Evolutionary conservation across 108 stramenopile genomes (phyloP).

Genomic region (Cyclostephanos invisitatus): DNA sequence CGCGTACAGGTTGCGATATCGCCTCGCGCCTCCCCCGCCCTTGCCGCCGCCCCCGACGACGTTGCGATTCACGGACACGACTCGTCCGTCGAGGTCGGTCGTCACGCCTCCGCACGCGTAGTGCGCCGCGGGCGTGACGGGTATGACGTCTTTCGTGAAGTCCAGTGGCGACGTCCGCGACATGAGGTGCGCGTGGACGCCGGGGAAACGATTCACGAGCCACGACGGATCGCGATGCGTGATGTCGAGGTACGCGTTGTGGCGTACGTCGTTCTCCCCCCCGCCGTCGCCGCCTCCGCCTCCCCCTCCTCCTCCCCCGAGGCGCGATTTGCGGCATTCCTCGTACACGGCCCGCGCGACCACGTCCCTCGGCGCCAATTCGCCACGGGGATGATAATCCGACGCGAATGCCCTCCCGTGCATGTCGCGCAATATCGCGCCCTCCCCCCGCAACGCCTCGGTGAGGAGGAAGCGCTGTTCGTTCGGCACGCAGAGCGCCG

Average conservation of each 20-base stretch:
- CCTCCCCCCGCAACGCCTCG: conserved; percentile 93
- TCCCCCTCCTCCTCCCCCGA: not conserved
- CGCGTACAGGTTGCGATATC: conserved; percentile 68
- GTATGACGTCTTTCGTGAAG: conserved; percentile 76
- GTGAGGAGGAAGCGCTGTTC: conserved; percentile 90
- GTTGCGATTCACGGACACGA: conserved; percentile 28
- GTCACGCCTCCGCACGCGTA: conserved; percentile 93
- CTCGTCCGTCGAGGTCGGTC: conserved; percentile 79
- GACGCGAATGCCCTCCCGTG: conserved; percentile 77
- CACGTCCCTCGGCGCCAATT: conserved; percentile 93
- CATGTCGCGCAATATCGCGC: conserved; percentile 83
- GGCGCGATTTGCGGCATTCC: conserved; percentile 56
- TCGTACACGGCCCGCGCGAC: conserved; percentile 90
- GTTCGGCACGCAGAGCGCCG: conserved; percentile 82
- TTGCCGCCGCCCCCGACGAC: not conserved
- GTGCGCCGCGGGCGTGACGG: conserved; percentile 92
- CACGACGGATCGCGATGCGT: conserved; percentile 83
- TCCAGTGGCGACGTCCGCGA: conserved; percentile 55
- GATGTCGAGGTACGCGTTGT: conserved; percentile 86
- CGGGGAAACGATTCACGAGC: conserved; percentile 82
- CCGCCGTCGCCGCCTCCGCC: conserved; percentile 27
- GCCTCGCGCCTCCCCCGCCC: not conserved
- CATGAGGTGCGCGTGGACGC: conserved; percentile 72
- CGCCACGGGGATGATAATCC: conserved; percentile 88
- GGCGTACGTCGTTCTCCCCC: conserved; percentile 1